Evolutionary conservation across 352 stramenopile species (phyloP).

Genomic region (Pythium biforme): DNA sequence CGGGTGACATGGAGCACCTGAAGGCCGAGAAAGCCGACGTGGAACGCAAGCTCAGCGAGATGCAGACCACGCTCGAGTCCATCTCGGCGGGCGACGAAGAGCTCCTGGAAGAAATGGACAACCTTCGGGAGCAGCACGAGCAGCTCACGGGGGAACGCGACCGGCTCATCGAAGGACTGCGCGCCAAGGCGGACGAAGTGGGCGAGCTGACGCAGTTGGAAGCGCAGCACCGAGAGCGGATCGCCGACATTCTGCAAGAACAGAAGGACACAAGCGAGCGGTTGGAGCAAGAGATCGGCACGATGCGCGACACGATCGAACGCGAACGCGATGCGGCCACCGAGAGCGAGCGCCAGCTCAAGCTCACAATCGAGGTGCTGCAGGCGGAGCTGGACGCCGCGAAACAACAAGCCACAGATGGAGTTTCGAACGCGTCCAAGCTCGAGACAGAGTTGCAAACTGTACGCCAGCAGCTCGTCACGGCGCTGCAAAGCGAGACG

Average conservation of each 20-base stretch:
- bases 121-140: constrained; percentile 6
- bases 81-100: constrained; percentile 16
- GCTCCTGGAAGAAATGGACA: constrained; percentile 17
- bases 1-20: constrained; percentile 10
- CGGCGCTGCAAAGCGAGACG: constrained; percentile 3
- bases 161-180: constrained; percentile 9
- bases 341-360: constrained; percentile 10
- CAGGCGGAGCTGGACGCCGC: constrained; percentile 5
- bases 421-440: not conserved
- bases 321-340: constrained; percentile 11
- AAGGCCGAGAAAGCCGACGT: constrained; percentile 6
- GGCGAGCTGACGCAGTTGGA: constrained; percentile 8
- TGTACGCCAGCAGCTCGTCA: not conserved
- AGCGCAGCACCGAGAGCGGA: constrained; percentile 1
- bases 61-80: constrained; percentile 6
- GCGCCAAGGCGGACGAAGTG: constrained; percentile 11
- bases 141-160: constrained; percentile 7
- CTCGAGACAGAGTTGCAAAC: constrained; percentile 4
- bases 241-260: constrained; percentile 6
- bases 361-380: constrained; percentile 2
- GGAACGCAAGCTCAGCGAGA: constrained; percentile 9
- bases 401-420: not conserved
- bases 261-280: constrained; percentile 8
- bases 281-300: constrained; percentile 13
- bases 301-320: constrained; percentile 12